phyloP scores from a whole-genome alignment of 2,329 filamentous ascomycete genomes.

The Penicillium freii region DNA sequence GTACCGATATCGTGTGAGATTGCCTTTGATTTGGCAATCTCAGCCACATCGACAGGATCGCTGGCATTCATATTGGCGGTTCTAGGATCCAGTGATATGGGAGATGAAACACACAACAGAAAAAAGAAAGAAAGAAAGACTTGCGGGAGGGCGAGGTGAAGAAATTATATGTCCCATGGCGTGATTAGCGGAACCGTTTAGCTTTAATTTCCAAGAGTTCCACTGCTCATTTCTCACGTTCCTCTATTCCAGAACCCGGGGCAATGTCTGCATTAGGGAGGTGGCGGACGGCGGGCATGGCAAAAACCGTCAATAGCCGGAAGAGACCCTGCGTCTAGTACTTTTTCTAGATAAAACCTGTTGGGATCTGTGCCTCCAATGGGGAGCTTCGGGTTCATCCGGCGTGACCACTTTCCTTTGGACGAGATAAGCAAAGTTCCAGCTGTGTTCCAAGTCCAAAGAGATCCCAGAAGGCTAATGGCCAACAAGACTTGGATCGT shows the following conservation, averaged over 20 bases:
- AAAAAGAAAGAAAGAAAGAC: conserved; percentile 1
- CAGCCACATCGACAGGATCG: conserved; percentile 27
- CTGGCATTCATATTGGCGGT: conserved; percentile 26
- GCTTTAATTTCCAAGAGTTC: background rate
- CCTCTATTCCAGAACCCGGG: conserved; percentile 3
- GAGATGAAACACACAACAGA: background rate
- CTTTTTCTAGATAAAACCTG: background rate
- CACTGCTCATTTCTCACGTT: background rate
- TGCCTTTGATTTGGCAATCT: conserved; percentile 26
- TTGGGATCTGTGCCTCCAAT: background rate
- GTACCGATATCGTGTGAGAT: conserved; percentile 18
- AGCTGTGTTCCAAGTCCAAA: background rate
- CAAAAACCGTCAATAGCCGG: conserved; percentile 14
- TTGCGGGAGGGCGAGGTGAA: background rate
- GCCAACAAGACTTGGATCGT: background rate
- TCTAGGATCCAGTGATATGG: background rate
- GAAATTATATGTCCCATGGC: conserved; percentile 7
- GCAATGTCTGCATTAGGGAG: conserved; percentile 2
- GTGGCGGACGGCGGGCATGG: background rate
- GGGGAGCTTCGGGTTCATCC: background rate
- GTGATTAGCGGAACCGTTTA: background rate
- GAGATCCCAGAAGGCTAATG: conserved; percentile 4
- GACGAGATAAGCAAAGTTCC: background rate
- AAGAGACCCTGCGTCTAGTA: conserved; percentile 9
- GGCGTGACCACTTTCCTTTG: background rate